Base-by-base conservation (phyloP, 2,329 filamentous ascomycete species). In the Didymella lethalis region DNA sequence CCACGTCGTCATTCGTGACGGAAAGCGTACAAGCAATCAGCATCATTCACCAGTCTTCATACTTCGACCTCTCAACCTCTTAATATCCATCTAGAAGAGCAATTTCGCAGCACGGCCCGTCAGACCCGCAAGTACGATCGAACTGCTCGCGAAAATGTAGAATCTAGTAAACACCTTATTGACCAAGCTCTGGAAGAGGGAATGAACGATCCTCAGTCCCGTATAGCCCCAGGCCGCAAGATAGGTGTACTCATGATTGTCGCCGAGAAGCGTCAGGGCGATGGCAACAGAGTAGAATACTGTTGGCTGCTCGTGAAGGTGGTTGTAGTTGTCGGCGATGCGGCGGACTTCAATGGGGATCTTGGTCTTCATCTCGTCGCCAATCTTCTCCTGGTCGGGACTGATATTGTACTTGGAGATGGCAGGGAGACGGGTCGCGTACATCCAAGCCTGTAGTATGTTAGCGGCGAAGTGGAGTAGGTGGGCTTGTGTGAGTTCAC, bases 211-310 rank as follows among this genome's bases (percentile, higher is more conserved):
- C 26, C 56, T 54, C 26, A 59, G 16, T 34, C 56, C 51, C 25
- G 56, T 59, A 29, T 59, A 59, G 50, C 56, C 56, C 56, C 56
- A 59, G 3, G 56, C 56, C 34, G 56, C 56, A 14, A 59, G 56
- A 12, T 59, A 59, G 4, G 56, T 59, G 51, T 54, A 59, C 28
- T 59, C 56, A 20, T 59, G 50, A 34, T 51, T 54, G 28, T 59
- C 56, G 18, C 56, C 56, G 7, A 59, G 56, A 20, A 59, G 56
- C n/a, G 56, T 54, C 1, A 59, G 47, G 1, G 50, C 41, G 26
- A 59, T 54, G 2, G 46, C 50, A 18, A 59, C 56, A 31, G 56
- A 45, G 25, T 59, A 59, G 28, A 59, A 59, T 4, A 59, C 56
- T 5, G 48, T 48, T 14, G 56, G 56, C 56, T 59, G 56, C 26